These are phyloP conservation scores for Apium graveolens DNA, from an alignment of 129 eudicot genomes.

Conservation along the genomic window DNA sequence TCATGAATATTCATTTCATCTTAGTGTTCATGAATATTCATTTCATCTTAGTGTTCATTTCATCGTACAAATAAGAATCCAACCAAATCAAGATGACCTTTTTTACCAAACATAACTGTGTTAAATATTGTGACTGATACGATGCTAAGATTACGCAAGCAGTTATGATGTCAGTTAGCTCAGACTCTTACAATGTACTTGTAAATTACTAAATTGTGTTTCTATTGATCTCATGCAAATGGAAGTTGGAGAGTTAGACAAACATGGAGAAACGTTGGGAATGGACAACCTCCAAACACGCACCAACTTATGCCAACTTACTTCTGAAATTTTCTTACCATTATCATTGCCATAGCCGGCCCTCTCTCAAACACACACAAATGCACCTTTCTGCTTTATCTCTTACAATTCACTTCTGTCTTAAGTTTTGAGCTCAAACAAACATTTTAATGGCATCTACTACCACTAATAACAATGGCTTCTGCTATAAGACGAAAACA, in stretches of 20 bases:
- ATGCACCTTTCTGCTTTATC: not conserved
- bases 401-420: not conserved
- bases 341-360: not conserved
- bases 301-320: not conserved
- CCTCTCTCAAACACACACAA: not conserved
- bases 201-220: too few relatives aligned
- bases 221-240: not conserved
- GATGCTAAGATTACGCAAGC: not conserved
- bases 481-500: constrained; percentile 38
- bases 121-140: too few relatives aligned
- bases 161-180: too few relatives aligned
- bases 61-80: too few relatives aligned
- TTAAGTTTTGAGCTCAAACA: not conserved
- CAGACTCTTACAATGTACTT: not conserved
- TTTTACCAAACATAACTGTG: too few relatives aligned
- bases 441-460: constrained; percentile 1
- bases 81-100: too few relatives aligned
- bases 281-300: not conserved
- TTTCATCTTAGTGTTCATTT: too few relatives aligned
- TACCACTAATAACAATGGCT: constrained; percentile 27
- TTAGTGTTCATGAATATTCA: too few relatives aligned
- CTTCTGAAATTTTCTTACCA: not conserved
- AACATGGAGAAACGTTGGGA: not conserved
- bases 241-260: not conserved
- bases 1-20: not conserved